These are phyloP conservation scores for Fonsecaea nubica DNA, from an alignment of 2,329 filamentous ascomycete species.

Conservation along the genomic window DNA sequence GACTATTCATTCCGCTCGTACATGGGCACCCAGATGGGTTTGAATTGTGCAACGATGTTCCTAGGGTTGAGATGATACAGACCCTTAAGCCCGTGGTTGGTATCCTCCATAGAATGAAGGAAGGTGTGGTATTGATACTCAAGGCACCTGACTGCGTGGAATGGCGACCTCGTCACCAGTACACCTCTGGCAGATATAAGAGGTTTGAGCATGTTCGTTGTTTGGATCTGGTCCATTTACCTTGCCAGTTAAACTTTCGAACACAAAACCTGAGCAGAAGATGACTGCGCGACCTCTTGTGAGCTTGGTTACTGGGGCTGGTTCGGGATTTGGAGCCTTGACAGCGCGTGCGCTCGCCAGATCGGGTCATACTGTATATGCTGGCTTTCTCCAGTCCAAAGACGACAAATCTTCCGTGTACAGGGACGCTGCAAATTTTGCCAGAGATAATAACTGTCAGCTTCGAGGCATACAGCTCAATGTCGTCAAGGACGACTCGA, in stretches of 20 bases:
- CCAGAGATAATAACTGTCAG: constrained; percentile 17
- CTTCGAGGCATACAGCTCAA: constrained; percentile 29
- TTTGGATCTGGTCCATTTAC: not conserved
- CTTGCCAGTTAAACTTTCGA: no score
- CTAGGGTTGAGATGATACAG: not conserved
- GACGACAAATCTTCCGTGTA: constrained; percentile 11
- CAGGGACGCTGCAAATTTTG: constrained; percentile 10
- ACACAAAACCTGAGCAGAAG: no score
- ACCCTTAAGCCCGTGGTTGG: not conserved
- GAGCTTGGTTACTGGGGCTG: constrained; percentile 23
- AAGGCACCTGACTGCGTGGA: not conserved
- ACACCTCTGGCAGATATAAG: no score
- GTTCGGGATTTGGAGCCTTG: constrained; percentile 27
- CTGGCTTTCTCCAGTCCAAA: constrained; percentile 24
- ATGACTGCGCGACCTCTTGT: constrained; percentile 11
- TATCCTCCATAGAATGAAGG: no score
- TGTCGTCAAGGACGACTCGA: constrained; percentile 27
- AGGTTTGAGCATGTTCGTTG: not conserved
- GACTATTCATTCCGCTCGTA: not conserved
- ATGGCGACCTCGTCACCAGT: no score
- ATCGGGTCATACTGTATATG: constrained; percentile 35
- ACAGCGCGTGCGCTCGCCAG: constrained; percentile 22
- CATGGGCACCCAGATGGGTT: no score
- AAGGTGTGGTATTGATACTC: not conserved
- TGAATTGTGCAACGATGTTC: no score